phyloP scores from a whole-genome alignment of 2,329 filamentous ascomycete species.

The Leptographium radiaticola region DNA sequence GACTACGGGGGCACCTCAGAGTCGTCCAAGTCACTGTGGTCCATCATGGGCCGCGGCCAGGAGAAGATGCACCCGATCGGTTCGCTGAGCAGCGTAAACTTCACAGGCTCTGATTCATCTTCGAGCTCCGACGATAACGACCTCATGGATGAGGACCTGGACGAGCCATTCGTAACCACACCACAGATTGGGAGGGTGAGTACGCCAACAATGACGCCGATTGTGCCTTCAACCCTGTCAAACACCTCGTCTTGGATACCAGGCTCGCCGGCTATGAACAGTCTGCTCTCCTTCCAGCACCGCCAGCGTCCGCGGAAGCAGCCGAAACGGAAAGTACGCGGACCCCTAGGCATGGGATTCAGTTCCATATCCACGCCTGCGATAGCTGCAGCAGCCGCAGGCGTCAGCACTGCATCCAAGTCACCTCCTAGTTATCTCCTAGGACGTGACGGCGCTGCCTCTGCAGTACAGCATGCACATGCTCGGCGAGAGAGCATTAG shows the following conservation, averaged over 20 bases:
- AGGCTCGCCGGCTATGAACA: conserved; percentile 55
- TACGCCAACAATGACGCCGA: conserved; percentile 24
- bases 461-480: conserved; percentile 17
- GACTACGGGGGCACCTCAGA: conserved; percentile 43
- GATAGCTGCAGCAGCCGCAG: background rate
- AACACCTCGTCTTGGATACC: conserved; percentile 6
- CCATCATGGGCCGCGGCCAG: conserved; percentile 48
- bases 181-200: conserved; percentile 57
- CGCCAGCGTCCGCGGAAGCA: conserved; percentile 59
- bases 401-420: conserved; percentile 36
- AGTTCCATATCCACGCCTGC: conserved; percentile 22
- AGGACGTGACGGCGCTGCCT: background rate
- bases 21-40: conserved; percentile 60
- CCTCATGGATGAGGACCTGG: conserved; percentile 59
- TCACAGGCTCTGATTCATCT: conserved; percentile 62
- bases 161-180: conserved; percentile 71
- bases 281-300: conserved; percentile 73
- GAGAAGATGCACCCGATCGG: conserved; percentile 65
- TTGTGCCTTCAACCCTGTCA: background rate
- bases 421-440: conserved; percentile 51
- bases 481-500: conserved; percentile 78
- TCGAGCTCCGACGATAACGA: conserved; percentile 60
- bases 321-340: conserved; percentile 38
- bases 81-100: conserved; percentile 62
- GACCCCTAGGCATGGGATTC: conserved; percentile 37